Conservation (phyloP, 768 basidiomycete species). For the Cubamyces sp. region DNA sequence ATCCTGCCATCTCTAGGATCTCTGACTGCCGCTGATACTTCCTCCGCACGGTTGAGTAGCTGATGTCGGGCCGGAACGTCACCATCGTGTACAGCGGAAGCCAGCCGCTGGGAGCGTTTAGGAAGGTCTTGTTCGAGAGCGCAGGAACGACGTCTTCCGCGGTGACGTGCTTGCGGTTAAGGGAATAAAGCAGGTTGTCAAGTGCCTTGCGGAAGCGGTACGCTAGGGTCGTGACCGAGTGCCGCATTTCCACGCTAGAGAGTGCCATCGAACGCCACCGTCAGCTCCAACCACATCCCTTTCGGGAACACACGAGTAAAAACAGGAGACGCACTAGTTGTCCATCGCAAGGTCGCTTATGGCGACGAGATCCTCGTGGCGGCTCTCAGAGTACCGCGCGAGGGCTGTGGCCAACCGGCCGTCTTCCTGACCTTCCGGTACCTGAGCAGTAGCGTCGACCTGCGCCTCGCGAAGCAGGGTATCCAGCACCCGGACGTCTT, state of each 20-base stretch:
- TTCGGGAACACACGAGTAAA: not conserved
- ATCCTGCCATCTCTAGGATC: slow-evolving; percentile 56
- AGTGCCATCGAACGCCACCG: slow-evolving; percentile 25
- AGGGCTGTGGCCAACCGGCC: slow-evolving; percentile 66
- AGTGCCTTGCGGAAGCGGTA: slow-evolving; percentile 81
- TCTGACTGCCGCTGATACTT: slow-evolving; percentile 72
- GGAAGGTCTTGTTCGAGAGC: slow-evolving; percentile 32
- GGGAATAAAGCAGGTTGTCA: slow-evolving; percentile 72
- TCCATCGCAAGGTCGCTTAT: slow-evolving; percentile 93
- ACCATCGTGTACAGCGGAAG: slow-evolving; percentile 96
- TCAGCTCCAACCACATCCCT: slow-evolving; percentile 7
- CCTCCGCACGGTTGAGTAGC: slow-evolving; percentile 79
- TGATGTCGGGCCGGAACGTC: slow-evolving; percentile 95
- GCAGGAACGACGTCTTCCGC: slow-evolving; percentile 49
- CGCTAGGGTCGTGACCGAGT: slow-evolving; percentile 80
- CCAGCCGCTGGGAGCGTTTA: slow-evolving; percentile 71
- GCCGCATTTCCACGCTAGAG: slow-evolving; percentile 89
- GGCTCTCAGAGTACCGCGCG: slow-evolving; percentile 74
- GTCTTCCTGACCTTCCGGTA: slow-evolving; percentile 49
- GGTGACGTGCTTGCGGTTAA: slow-evolving; percentile 56
- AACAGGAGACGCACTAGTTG: slow-evolving; percentile 80
- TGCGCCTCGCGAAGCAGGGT: slow-evolving; percentile 72
- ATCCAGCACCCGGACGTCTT: slow-evolving; percentile 92
- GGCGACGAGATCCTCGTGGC: slow-evolving; percentile 88
- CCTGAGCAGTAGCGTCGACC: slow-evolving; percentile 52